Evolutionary conservation across 2,329 filamentous ascomycete species (phyloP), one percentile per base, ranked within the genome.

Genomic region (Trichoderma pleuroti): DNA sequence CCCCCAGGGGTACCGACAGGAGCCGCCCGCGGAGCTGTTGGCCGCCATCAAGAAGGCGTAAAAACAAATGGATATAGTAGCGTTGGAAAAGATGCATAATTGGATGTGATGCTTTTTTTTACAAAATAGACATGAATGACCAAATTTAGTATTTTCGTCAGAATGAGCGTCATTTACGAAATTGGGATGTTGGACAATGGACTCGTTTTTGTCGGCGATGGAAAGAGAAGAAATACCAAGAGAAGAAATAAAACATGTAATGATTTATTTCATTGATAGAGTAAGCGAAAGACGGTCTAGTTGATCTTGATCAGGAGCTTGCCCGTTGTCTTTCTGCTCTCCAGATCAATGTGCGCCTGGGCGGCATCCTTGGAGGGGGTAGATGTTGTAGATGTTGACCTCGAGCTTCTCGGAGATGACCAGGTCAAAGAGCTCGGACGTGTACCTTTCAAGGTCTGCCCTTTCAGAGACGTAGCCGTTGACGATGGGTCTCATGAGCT

Each of bases 1-100:
- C 84, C 96, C 96, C 28, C 90, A 94, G 83, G 96, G 96, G 26
- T 98, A 98, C 85, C 88, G 92, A 75, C 94, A 98, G 84, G 87
- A 94, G 74, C 93, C 95, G n/a, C 95, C 96, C 0, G 87, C 92
- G 74, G 90, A 92, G 82, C 87, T 98, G 76, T 79, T 98, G 64
- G 91, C 91, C 72, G 85, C 84, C 61, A 75, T 90, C 74, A 88
- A 91, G 83, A 76, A 79, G 11, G 70, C 72, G 46, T 78, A 77
- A 72, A 75, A 75, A 61, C 16, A 4, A 42, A 42, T 42, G 28
- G 54, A 32, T 59, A 49, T 24, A 49, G 21, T n/a, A 4, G 28
- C 26, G 8, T 57, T 57, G 28, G 28, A 32, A 32, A 59, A 59
- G 34, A 21, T 14, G 28, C 28, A 18, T 59, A 61, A 42, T 71